Percentiles rank a stretch among this genome's conserved stretches.
phyloP scores from a whole-genome alignment of 495 filamentous ascomycete genomes.

The Hyaloscypha finlandica region DNA sequence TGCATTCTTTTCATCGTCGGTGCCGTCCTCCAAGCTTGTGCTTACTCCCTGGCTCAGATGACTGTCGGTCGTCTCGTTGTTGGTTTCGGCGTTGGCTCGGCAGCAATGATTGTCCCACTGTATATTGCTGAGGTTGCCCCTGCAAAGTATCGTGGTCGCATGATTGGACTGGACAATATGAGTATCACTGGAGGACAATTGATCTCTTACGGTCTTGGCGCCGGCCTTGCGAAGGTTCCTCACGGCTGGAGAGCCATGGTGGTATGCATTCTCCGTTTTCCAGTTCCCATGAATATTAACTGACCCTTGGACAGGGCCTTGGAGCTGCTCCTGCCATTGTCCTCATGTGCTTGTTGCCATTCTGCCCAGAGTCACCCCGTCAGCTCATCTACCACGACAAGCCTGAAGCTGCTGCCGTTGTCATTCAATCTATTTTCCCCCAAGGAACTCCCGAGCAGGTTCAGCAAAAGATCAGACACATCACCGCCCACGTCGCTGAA shows the following conservation, averaged over 20 bases:
- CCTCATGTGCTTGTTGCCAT: slow-evolving; percentile 42
- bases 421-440: slow-evolving; percentile 44
- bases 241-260: slow-evolving; percentile 55
- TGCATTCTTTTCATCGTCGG: slow-evolving; percentile 51
- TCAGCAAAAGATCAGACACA: slow-evolving; percentile 39
- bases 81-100: slow-evolving; percentile 54
- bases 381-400: slow-evolving; percentile 50
- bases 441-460: slow-evolving; percentile 42
- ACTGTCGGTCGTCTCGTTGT: slow-evolving; percentile 51
- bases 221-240: slow-evolving; percentile 48
- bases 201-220: slow-evolving; percentile 52
- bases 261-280: slow-evolving; percentile 22
- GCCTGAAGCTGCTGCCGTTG: slow-evolving; percentile 40
- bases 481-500: slow-evolving; percentile 41
- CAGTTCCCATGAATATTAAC: not conserved
- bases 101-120: slow-evolving; percentile 49
- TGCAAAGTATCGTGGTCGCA: slow-evolving; percentile 51
- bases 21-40: slow-evolving; percentile 45
- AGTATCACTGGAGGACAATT: slow-evolving; percentile 55
- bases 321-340: slow-evolving; percentile 52
- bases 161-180: slow-evolving; percentile 59
- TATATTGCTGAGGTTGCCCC: slow-evolving; percentile 52
- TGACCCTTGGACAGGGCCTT: slow-evolving; percentile 18
- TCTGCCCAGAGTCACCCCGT: slow-evolving; percentile 56
- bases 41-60: slow-evolving; percentile 50